Conservation (phyloP, 139 green algal genomes). For the Auxenochlorella pyrenoidosa region DNA sequence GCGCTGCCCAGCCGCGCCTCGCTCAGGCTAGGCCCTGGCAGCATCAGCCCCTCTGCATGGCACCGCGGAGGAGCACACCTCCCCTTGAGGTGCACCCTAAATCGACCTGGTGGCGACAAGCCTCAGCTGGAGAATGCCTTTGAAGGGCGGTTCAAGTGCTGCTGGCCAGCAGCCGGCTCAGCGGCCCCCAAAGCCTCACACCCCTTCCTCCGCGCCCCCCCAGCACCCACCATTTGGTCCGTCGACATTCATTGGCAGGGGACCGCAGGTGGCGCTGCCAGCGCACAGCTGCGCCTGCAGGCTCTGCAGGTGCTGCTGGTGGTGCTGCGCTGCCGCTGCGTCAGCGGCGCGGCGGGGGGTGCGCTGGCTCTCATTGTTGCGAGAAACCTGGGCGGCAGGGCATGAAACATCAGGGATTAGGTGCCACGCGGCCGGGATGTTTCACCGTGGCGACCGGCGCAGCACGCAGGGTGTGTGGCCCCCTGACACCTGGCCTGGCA, state of each 20-base stretch:
- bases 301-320: neutral
- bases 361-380: constrained; percentile 13
- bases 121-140: neutral
- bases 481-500: neutral
- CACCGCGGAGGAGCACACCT: too few species aligned
- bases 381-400: neutral
- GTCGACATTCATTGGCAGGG: too few species aligned
- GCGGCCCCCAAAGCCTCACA: neutral
- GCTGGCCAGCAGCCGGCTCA: neutral
- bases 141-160: neutral
- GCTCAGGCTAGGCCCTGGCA: neutral
- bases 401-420: neutral
- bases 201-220: too few species aligned
- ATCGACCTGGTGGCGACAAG: neutral
- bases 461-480: too few species aligned
- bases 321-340: neutral
- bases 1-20: too few species aligned
- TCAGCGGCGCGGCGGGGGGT: constrained; percentile 3
- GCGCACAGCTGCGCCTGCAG: neutral
- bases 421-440: too few species aligned
- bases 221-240: too few species aligned
- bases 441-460: too few species aligned
- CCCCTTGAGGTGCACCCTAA: too few species aligned
- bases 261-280: neutral
- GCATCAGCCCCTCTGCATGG: neutral